Conservation (phyloP, 768 basidiomycete species). For the Sporobolomyces roseus region DNA sequence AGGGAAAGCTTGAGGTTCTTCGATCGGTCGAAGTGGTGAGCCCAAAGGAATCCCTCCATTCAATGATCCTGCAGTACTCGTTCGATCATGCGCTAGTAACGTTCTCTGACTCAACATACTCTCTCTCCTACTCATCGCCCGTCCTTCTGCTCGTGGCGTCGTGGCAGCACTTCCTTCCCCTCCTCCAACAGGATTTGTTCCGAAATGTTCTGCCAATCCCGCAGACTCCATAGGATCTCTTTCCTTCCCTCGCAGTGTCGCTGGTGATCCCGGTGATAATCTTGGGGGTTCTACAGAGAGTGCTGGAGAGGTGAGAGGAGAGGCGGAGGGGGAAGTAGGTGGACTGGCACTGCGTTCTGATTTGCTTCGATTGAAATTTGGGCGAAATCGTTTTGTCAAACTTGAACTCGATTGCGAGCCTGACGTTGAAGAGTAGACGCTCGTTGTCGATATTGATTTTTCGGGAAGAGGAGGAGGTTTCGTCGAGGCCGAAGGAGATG, state of each 20-base stretch:
- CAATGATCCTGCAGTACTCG: not conserved
- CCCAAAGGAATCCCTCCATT: slow-evolving; percentile 4
- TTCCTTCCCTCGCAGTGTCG: slow-evolving; percentile 27
- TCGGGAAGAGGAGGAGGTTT: not conserved
- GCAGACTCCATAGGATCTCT: slow-evolving; percentile 33
- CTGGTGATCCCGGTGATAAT: slow-evolving; percentile 23
- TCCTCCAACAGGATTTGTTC: not conserved
- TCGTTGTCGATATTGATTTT: not conserved
- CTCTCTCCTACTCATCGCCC: slow-evolving; percentile 12
- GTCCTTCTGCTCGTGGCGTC: not conserved
- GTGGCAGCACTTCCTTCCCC: not conserved
- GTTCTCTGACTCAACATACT: slow-evolving; percentile 35
- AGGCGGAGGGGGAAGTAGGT: not conserved
- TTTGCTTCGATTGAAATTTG: not conserved
- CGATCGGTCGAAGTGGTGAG: slow-evolving; percentile 10
- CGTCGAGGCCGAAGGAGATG: not conserved
- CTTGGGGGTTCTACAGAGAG: not conserved
- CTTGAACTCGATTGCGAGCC: not conserved
- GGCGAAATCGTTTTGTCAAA: not conserved
- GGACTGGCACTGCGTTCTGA: slow-evolving; percentile 14
- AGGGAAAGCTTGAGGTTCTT: not conserved
- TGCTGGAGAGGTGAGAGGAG: slow-evolving; percentile 5
- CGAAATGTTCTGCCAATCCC: not conserved
- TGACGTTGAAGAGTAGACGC: not conserved
- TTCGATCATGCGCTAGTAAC: slow-evolving; percentile 18